phyloP scores from a whole-genome alignment of 1,284 basidiomycete species.

The Cutaneotrichosporon spelunceum region DNA sequence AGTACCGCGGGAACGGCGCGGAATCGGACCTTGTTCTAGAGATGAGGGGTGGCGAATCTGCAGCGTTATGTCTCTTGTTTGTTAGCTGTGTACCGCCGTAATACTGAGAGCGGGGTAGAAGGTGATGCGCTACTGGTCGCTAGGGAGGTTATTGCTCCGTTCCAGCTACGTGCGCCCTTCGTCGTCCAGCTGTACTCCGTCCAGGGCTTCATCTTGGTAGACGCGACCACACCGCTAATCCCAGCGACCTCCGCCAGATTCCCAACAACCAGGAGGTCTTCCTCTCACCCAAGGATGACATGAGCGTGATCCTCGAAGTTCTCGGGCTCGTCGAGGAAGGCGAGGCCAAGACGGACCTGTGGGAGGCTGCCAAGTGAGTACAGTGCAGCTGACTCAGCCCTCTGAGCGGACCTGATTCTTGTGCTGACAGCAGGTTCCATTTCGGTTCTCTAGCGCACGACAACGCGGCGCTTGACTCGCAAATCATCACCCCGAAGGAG shows the following conservation, averaged over 20 bases:
- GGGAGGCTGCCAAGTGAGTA: slow-evolving; percentile 67
- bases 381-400: not conserved
- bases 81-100: not conserved
- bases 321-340: slow-evolving; percentile 67
- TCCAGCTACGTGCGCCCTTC: no score
- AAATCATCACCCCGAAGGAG: slow-evolving; percentile 50
- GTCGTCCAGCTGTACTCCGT: no score
- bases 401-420: not conserved
- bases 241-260: slow-evolving; percentile 81
- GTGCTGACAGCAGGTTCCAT: slow-evolving; percentile 65
- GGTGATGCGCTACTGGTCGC: no score
- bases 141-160: no score
- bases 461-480: slow-evolving; percentile 65
- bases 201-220: no score
- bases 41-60: not conserved
- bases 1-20: slow-evolving; percentile 45
- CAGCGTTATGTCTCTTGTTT: not conserved
- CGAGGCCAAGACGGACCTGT: slow-evolving; percentile 45
- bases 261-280: slow-evolving; percentile 98
- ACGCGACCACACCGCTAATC: no score
- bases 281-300: slow-evolving; percentile 64
- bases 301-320: slow-evolving; percentile 83
- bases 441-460: slow-evolving; percentile 90
- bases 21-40: not conserved
- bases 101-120: no score